Percentiles rank a stretch among this genome's conserved stretches.
Evolutionary conservation across 1,284 basidiomycete genomes (phyloP).

Genomic region (Athelia sp.): DNA sequence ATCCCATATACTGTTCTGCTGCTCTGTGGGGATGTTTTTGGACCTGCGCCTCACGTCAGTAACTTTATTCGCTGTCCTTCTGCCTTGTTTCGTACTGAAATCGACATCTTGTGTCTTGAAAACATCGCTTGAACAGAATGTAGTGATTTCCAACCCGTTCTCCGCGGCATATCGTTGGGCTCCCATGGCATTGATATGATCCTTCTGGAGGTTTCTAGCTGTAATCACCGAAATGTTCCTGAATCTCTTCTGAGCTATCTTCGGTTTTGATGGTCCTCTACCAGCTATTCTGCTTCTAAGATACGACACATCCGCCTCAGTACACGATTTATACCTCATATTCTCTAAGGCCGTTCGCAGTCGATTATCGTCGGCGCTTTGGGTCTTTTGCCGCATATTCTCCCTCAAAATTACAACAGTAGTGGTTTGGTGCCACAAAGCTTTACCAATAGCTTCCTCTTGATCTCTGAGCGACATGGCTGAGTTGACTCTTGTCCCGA

Average conservation of each 20-base stretch:
- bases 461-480: constrained; percentile 12
- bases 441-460: constrained; percentile 23
- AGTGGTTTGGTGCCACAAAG: constrained; percentile 29
- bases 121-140: constrained; percentile 20
- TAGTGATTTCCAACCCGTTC: constrained; percentile 13
- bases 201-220: constrained; percentile 23
- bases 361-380: constrained; percentile 17
- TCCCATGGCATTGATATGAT: constrained; percentile 27
- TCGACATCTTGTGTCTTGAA: background rate
- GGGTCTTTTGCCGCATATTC: constrained; percentile 30
- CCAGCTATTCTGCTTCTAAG: constrained; percentile 18
- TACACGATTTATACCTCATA: constrained; percentile 30
- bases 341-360: constrained; percentile 25
- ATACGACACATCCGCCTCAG: constrained; percentile 25
- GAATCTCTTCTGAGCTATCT: constrained; percentile 17
- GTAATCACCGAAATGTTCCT: constrained; percentile 28
- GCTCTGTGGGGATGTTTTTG: constrained; percentile 4
- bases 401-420: constrained; percentile 28
- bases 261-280: background rate
- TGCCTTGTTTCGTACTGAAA: background rate
- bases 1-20: constrained; percentile 22
- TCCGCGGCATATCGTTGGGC: constrained; percentile 23
- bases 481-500: constrained; percentile 6
- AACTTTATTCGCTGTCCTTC: background rate
- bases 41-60: background rate